phyloP scores from a whole-genome alignment of 2,329 filamentous ascomycete species.

The Botryosphaeria dothidea region DNA sequence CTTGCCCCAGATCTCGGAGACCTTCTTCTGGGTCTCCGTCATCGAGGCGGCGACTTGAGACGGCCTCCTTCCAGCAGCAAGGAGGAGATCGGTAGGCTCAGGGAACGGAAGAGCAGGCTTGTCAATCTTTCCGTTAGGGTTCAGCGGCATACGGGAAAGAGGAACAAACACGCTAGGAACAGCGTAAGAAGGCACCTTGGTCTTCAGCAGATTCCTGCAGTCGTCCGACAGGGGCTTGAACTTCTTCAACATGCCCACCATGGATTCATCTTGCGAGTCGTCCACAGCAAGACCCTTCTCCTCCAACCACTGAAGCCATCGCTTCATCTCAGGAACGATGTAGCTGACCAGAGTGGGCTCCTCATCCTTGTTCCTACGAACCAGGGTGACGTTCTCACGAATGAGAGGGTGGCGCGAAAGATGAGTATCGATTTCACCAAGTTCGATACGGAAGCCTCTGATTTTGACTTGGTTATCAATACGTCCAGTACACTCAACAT shows the following conservation, averaged over 20 bases:
- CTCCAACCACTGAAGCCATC: slow-evolving; percentile 71
- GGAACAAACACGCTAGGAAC: slow-evolving; percentile 75
- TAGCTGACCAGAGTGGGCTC: slow-evolving; percentile 88
- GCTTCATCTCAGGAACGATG: slow-evolving; percentile 76
- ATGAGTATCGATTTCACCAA: slow-evolving; percentile 88
- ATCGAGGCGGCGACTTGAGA: slow-evolving; percentile 48
- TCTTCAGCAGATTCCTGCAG: slow-evolving; percentile 68
- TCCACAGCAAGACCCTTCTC: slow-evolving; percentile 39
- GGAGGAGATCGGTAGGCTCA: slow-evolving; percentile 67
- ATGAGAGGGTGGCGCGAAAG: slow-evolving; percentile 73
- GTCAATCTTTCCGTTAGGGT: slow-evolving; percentile 81
- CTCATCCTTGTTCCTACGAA: slow-evolving; percentile 80
- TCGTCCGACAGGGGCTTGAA: slow-evolving; percentile 63
- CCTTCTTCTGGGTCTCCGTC: slow-evolving; percentile 61
- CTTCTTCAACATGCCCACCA: slow-evolving; percentile 58
- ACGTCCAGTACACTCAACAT: slow-evolving; percentile 76
- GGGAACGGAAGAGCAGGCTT: slow-evolving; percentile 78
- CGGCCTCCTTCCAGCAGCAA: slow-evolving; percentile 52
- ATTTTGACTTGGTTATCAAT: slow-evolving; percentile 93
- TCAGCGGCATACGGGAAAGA: slow-evolving; percentile 72
- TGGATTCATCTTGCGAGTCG: slow-evolving; percentile 40
- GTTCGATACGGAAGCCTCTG: slow-evolving; percentile 91
- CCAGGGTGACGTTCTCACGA: slow-evolving; percentile 80
- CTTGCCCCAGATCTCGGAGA: slow-evolving; percentile 75
- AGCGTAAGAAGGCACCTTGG: slow-evolving; percentile 71